Evolutionary conservation across 371 early-diverging fungal species (phyloP).

Genomic region (Amoeboaphelidium protococcarum): DNA sequence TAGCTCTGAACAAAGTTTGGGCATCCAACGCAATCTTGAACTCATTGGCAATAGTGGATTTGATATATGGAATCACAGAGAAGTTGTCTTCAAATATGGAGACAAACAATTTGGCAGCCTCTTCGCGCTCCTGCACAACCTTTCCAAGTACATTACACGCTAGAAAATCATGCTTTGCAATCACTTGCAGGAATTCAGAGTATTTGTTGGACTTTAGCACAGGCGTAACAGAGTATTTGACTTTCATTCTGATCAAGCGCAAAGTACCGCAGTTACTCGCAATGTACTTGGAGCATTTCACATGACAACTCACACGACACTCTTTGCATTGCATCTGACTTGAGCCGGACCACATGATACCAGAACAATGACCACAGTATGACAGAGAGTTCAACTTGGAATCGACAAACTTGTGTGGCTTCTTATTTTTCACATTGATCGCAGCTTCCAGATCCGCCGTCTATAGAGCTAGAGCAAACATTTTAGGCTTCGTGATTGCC

Average conservation of each 20-base stretch:
- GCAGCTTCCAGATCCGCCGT: not conserved
- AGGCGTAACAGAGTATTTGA: not conserved
- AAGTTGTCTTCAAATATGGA: not conserved
- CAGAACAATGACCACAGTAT: not conserved
- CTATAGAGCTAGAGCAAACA: not conserved
- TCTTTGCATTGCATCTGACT: not conserved
- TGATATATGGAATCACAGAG: not conserved
- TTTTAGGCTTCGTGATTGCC: not conserved
- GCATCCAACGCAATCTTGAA: not conserved
- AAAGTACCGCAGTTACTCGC: not conserved
- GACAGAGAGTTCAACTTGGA: not conserved
- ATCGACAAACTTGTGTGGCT: not conserved
- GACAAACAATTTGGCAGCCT: not conserved
- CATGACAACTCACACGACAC: not conserved
- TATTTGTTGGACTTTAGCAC: not conserved
- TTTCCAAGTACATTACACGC: not conserved
- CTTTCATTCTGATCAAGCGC: not conserved
- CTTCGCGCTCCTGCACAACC: not conserved
- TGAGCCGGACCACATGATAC: not conserved
- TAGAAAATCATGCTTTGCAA: not conserved
- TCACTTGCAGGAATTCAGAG: not conserved
- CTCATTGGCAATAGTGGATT: not conserved
- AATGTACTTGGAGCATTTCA: not conserved
- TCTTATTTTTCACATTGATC: not conserved
- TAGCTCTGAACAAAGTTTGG: conserved; percentile 25